Base-by-base conservation (phyloP, 371 early-diverging fungal genomes). In the Mucor ambiguus region DNA sequence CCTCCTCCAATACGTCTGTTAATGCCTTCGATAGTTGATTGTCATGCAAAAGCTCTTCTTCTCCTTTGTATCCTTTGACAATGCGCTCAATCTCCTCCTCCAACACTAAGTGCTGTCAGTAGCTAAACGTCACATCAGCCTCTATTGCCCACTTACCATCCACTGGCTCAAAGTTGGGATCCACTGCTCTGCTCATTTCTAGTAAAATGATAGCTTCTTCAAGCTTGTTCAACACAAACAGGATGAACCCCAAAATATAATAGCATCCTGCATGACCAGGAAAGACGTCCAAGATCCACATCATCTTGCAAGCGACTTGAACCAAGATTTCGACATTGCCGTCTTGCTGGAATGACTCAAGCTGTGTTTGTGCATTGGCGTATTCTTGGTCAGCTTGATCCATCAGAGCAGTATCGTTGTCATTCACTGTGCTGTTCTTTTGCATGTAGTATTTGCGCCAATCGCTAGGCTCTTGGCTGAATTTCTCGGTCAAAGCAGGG, bases 201-300 rank as follows among this genome's bases (percentile, higher is more conserved):
- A 85, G 69, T 14, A 85, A 56, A 24, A 76, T 70, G 14, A 75
- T 67, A 1, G 85, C 80, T 60, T 80, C 83, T 64, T 83, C 81
- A 4, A 85, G 63, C 12, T 78, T 77, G 60, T 83, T 85, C n/a
- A 85, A 54, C 3, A 83, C 78, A 64, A 82, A 85, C 18, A 81
- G 68, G 22, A 83, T 74, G 55, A 83, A 82, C 10, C 75, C 82
- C 8, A 85, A 68, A 11, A 85, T 68, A 68, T 85, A 82, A 64
- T 85, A 85, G 65, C 85, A 83, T 41, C 82, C 85, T 20, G 82
- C 82, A 74, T 83, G 80, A n/a, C 74, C 73, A 28, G 85, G 85
- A 37, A 82, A 83, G 33, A 77, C 62, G 24, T 85, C 85, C n/a
- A 84, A 60, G 46, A 84, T 72, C 63, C 74, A 71, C 55, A 84